Evolutionary conservation across 257 asterid species (phyloP).

Genomic region (Nicotiana attenuata): DNA sequence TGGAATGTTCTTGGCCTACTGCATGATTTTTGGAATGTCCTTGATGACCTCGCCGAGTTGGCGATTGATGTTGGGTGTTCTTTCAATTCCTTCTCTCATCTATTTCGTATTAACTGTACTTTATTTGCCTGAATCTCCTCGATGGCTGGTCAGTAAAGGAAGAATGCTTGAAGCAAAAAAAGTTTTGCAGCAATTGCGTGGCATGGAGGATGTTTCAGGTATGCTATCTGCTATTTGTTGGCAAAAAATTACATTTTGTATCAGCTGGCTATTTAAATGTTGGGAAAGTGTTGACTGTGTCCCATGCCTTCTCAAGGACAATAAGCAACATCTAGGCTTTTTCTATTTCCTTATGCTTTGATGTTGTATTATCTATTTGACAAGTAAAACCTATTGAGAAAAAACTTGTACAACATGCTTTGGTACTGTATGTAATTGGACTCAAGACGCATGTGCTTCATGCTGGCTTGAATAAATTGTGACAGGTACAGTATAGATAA

Average conservation of each 20-base stretch:
- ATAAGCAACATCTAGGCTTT: background rate
- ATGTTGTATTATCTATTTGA: background rate
- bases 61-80: slow-evolving; percentile 82
- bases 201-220: slow-evolving; percentile 83
- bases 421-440: background rate
- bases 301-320: background rate
- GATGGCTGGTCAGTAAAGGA: slow-evolving; percentile 88
- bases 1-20: slow-evolving; percentile 75
- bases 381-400: background rate
- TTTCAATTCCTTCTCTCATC: slow-evolving; percentile 63
- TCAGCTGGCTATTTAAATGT: background rate
- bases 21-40: slow-evolving; percentile 76
- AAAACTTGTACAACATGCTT: background rate
- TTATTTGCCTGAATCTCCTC: slow-evolving; percentile 79
- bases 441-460: background rate
- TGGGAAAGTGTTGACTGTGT: background rate
- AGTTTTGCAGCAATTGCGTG: slow-evolving; percentile 66
- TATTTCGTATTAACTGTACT: slow-evolving; percentile 49
- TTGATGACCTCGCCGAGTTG: slow-evolving; percentile 55
- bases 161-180: slow-evolving; percentile 64
- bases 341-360: background rate
- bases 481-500: no score
- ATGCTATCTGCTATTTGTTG: background rate
- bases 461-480: no score
- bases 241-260: background rate